Evolutionary conservation across 345 rosid species (phyloP).

Genomic region (Hibiscus mutabilis): DNA sequence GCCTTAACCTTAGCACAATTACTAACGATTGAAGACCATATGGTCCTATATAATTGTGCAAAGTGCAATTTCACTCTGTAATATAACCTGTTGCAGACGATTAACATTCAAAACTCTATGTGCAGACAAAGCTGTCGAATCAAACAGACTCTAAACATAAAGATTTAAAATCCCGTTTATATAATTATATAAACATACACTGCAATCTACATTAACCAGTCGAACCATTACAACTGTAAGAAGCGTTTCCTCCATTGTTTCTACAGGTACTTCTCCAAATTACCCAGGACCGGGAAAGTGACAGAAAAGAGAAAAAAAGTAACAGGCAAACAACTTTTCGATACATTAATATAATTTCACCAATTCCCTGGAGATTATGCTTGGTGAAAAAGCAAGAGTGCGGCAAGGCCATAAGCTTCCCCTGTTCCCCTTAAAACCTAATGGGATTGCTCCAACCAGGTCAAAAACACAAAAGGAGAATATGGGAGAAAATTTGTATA

Average conservation of each 20-base stretch:
- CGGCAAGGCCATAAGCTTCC: constrained; percentile 1
- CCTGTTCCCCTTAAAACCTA: constrained; percentile 22
- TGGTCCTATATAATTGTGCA: not conserved
- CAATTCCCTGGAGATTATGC: constrained; percentile 8
- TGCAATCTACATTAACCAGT: not conserved
- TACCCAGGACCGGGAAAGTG: constrained; percentile 1
- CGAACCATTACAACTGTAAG: not conserved
- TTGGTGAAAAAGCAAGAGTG: constrained; percentile 21
- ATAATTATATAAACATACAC: too few relatives aligned
- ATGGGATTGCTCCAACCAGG: constrained; percentile 15
- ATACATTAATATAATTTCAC: not conserved
- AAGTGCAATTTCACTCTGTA: not conserved
- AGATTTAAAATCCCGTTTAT: not conserved
- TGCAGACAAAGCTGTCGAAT: constrained; percentile 8
- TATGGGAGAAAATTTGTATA: constrained; percentile 3
- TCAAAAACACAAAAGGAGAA: constrained; percentile 14
- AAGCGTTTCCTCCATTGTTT: not conserved
- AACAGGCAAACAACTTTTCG: not conserved
- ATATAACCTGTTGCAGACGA: not conserved
- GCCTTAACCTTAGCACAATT: not conserved
- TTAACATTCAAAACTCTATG: not conserved
- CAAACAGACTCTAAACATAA: not conserved
- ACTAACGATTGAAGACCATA: not conserved
- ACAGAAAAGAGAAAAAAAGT: not conserved
- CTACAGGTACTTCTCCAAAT: not conserved